A percentile compares a stretch with the other conserved stretches of the same genome.
Evolutionary conservation across 163 green algal genomes (phyloP).

Genomic region (Chlorella variabilis): DNA sequence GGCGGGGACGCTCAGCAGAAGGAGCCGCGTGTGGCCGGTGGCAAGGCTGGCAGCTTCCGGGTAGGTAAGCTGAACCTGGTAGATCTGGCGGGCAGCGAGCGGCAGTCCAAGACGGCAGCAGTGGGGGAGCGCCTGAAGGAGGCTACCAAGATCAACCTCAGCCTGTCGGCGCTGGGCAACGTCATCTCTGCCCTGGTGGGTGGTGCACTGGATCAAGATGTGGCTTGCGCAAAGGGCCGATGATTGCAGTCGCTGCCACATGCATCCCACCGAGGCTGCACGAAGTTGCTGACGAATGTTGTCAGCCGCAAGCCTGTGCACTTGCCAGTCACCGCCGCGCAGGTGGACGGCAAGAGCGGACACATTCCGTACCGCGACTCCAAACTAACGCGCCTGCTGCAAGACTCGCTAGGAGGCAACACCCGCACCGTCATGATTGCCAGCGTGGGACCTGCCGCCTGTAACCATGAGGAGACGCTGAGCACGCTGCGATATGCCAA

Average conservation of each 20-base stretch:
- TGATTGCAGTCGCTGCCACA: too few species aligned
- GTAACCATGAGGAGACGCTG: constrained; percentile 91
- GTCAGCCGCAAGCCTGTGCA: too few species aligned
- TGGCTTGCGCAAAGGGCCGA: too few species aligned
- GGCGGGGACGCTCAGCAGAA: constrained; percentile 51
- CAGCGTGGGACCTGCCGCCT: constrained; percentile 43
- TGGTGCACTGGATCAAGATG: too few species aligned
- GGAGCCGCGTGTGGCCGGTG: constrained; percentile 9
- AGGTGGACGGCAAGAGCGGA: constrained; percentile 16
- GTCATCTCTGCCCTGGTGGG: constrained; percentile 51
- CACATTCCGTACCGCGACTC: constrained; percentile 86
- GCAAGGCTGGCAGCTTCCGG: constrained; percentile 29
- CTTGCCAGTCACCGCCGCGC: too few species aligned
- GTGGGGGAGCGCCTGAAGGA: constrained; percentile 60
- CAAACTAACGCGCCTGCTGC: constrained; percentile 88
- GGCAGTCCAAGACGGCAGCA: constrained; percentile 58
- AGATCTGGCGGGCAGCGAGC: constrained; percentile 91
- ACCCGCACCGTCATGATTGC: constrained; percentile 66
- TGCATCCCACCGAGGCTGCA: too few species aligned
- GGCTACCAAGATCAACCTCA: constrained; percentile 90
- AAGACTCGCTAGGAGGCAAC: constrained; percentile 74
- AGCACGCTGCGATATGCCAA: constrained; percentile 93
- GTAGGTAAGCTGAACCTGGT: constrained; percentile 92
- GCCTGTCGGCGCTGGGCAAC: constrained; percentile 89
- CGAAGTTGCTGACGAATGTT: too few species aligned